Evolutionary conservation across 1,139 yeast species (phyloP), one percentile per base, ranked within the genome.

Genomic region (Wickerhamomyces sp.): DNA sequence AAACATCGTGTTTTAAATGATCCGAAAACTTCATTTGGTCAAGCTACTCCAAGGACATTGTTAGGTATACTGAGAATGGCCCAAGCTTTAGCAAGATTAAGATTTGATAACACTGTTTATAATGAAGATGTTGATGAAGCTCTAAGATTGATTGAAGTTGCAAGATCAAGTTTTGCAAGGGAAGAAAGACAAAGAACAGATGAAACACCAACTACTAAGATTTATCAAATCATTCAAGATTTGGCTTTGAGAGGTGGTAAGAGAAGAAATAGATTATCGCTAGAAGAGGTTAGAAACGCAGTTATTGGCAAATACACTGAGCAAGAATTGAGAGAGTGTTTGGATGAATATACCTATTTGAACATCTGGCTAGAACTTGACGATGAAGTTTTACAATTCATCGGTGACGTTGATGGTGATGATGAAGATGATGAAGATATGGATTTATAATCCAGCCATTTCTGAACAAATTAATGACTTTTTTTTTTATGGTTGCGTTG

Each of bases 71-170:
- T 94, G 58, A 84, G 99, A 69, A 75, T 94, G 76, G 79, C 99
- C 1, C 98, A 93, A 67, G 99, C 98, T 0, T 75, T 87, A 52
- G 98, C 99, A 0, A 79, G 97, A 59, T 73, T 94, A 51, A 77
- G 98, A 59, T 88, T 93, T 63, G 82, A 84, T 48, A 75, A 84
- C 51, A 68, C 64, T 14, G 99, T 94, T 9, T 75, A 74, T 29
- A 68, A 74, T 43, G 87, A 78, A 50, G 99, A 94, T 66, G 97
- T 94, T 35, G 98, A 94, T 61, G 99, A 94, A 68, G 96, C 99
- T 0, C 72, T 94, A 58, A 78, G 99, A 59, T 75, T 94, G 56
- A 73, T 85, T 49, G 84, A 84, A 56, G 96, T 88, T 18, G 89
- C 96, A 27, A 88, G 91, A 65, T 82, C 88, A 45, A 85, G 96